A percentile compares a stretch with the other conserved stretches of the same genome.
Evolutionary conservation across 257 asterid species (phyloP).

Genomic region (Nicotiana attenuata): DNA sequence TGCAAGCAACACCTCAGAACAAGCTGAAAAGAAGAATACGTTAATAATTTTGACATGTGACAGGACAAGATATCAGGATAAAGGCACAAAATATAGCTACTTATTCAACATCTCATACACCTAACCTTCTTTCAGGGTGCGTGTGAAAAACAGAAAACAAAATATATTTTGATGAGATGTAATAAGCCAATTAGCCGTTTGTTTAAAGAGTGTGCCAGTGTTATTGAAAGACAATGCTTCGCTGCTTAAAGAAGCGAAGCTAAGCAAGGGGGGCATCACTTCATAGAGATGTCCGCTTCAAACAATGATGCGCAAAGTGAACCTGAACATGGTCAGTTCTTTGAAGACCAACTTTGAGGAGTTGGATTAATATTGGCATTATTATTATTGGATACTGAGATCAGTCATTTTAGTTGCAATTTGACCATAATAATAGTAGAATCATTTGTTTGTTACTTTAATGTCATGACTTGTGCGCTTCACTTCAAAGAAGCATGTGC

Average conservation of each 20-base stretch:
- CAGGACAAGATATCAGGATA: slow-evolving; percentile 5
- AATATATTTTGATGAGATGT: neutral
- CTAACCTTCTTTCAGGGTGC: neutral
- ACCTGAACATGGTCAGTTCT: neutral
- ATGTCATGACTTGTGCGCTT: neutral
- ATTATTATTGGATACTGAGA: neutral
- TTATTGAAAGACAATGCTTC: neutral
- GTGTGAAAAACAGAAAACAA: neutral
- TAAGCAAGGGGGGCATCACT: neutral
- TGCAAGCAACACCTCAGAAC: slow-evolving; percentile 58
- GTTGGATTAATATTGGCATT: neutral
- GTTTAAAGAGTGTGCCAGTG: neutral
- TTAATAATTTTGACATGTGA: neutral
- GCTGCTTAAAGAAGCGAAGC: neutral
- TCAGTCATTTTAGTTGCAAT: neutral
- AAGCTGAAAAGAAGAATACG: slow-evolving; percentile 24
- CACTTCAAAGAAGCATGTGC: neutral
- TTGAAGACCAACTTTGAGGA: neutral
- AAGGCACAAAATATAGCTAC: neutral
- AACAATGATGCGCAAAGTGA: neutral
- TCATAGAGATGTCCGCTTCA: neutral
- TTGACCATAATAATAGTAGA: neutral
- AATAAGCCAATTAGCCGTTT: neutral
- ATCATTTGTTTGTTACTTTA: neutral
- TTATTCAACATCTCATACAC: neutral